phyloP scores from a whole-genome alignment of 2,329 filamentous ascomycete genomes.

The Monosporascus sp. region DNA sequence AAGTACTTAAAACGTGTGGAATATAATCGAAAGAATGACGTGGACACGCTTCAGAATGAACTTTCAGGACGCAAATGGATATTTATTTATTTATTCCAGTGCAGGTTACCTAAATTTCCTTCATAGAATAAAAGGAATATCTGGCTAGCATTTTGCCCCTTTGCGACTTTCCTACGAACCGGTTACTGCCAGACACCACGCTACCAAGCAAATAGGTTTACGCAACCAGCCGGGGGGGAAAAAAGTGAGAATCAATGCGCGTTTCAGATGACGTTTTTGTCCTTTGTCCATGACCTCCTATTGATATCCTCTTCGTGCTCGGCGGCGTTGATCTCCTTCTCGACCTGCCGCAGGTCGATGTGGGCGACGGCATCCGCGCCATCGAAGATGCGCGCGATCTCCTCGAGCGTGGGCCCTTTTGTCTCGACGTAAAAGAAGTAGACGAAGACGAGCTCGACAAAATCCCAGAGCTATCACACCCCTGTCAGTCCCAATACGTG shows the following conservation, averaged over 20 bases:
- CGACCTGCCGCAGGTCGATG: slow-evolving; percentile 48
- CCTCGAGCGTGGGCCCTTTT: slow-evolving; percentile 64
- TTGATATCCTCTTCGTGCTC: slow-evolving; percentile 31
- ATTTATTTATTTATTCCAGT: no score
- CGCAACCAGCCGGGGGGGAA: no score
- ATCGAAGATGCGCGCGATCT: slow-evolving; percentile 66
- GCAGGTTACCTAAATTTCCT: no score
- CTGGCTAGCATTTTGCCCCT: no score
- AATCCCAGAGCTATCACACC: slow-evolving; percentile 46
- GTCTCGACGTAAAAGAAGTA: slow-evolving; percentile 67
- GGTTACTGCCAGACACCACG: no score
- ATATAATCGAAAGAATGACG: no score
- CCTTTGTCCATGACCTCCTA: slow-evolving; percentile 7
- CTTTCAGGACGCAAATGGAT: no score
- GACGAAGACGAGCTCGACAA: slow-evolving; percentile 54
- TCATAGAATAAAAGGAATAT: no score
- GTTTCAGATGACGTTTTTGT: slow-evolving; percentile 3
- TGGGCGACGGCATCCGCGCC: slow-evolving; percentile 53
- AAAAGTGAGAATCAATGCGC: not conserved
- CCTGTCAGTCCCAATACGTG: slow-evolving; percentile 1
- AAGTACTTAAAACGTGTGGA: no score
- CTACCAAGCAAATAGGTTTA: no score
- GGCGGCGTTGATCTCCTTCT: slow-evolving; percentile 43
- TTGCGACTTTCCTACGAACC: no score
- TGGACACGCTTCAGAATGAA: no score